Evolutionary conservation across 2,329 filamentous ascomycete species (phyloP).

Genomic region (Cladosporium sp.): DNA sequence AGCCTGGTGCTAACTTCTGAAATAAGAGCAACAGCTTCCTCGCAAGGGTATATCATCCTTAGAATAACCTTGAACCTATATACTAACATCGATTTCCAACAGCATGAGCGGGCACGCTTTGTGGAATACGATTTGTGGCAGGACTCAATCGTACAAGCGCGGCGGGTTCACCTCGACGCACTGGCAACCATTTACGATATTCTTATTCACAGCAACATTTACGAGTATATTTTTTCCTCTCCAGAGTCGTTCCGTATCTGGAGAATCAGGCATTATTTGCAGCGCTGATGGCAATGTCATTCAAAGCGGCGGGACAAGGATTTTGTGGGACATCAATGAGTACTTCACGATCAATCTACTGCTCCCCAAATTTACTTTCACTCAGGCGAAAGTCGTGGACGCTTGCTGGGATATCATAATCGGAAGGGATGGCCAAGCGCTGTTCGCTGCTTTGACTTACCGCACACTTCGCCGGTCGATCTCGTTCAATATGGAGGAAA

Average conservation of each 20-base stretch:
- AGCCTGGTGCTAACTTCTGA: too few species aligned
- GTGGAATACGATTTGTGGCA: background rate
- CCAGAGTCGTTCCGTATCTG: too few species aligned
- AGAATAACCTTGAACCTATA: too few species aligned
- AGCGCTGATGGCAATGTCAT: constrained; percentile 6
- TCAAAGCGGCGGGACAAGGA: background rate
- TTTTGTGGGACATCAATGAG: constrained; percentile 11
- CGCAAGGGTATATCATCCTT: too few species aligned
- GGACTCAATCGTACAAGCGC: background rate
- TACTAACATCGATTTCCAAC: too few species aligned
- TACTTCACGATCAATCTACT: constrained; percentile 14
- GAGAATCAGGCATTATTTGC: background rate
- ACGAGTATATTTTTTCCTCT: too few species aligned
- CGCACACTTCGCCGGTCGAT: background rate
- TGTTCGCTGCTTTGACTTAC: background rate
- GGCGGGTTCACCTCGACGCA: too few species aligned
- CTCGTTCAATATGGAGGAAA: background rate
- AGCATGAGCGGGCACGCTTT: too few species aligned
- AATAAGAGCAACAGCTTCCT: too few species aligned
- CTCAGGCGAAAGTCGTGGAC: constrained; percentile 15
- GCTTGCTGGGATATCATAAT: constrained; percentile 16
- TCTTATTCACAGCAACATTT: too few species aligned
- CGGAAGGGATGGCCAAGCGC: constrained; percentile 13
- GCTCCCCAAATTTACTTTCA: constrained; percentile 10
- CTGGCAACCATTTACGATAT: too few species aligned